These are phyloP conservation scores for Apiotrichum brassicae DNA, from an alignment of 1,284 basidiomycete species.

Conservation along the genomic window DNA sequence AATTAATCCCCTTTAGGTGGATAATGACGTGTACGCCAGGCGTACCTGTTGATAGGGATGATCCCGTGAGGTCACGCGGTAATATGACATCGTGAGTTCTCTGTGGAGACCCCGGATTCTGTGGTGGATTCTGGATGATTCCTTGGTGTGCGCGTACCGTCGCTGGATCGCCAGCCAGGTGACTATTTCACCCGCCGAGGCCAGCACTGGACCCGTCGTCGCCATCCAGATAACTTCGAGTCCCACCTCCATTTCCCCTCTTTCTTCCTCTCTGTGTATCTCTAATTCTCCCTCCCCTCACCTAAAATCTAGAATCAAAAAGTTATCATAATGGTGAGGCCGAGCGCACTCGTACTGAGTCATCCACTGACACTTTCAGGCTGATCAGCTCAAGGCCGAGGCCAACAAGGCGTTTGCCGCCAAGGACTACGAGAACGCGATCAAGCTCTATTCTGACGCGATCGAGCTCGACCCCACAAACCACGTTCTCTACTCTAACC, in stretches of 20 bases:
- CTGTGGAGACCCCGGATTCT: neutral
- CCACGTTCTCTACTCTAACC: slow-evolving; percentile 88
- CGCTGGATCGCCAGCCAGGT: no score
- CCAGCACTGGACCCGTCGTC: no score
- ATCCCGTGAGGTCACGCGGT: neutral
- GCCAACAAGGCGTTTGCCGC: slow-evolving; percentile 95
- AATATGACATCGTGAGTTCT: neutral
- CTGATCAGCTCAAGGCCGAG: slow-evolving; percentile 70
- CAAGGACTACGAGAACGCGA: slow-evolving; percentile 85
- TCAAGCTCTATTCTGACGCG: slow-evolving; percentile 72
- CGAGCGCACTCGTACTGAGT: neutral
- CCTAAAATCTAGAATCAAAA: neutral
- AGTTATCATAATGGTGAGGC: neutral
- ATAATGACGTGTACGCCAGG: neutral
- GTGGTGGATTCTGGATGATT: slow-evolving; percentile 2
- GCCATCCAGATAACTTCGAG: neutral
- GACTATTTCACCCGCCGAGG: no score
- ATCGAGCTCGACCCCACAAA: slow-evolving; percentile 75
- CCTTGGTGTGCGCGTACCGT: neutral
- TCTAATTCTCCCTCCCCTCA: neutral
- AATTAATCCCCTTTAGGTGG: neutral
- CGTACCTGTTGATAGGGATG: neutral
- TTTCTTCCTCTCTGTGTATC: neutral
- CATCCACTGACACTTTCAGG: slow-evolving; percentile 17
- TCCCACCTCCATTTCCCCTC: neutral